Conservation (phyloP, 1,284 basidiomycete genomes). For the Albatrellus sp. region DNA sequence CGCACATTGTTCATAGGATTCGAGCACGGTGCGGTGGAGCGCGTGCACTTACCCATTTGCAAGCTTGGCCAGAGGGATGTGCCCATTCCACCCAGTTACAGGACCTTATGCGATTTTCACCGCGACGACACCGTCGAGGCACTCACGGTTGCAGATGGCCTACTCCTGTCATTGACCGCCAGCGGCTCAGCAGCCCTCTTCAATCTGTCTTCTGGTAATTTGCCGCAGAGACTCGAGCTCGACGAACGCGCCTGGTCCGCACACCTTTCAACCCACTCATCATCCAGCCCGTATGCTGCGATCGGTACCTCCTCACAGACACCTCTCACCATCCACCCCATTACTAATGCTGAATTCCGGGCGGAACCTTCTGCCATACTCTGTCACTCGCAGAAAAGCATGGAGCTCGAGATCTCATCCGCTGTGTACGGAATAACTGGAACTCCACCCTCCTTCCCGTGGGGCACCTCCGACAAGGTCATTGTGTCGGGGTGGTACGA, state of each 20-base stretch:
- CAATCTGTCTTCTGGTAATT: slow-evolving; percentile 15
- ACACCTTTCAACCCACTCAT: slow-evolving; percentile 35
- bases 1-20: slow-evolving; percentile 46
- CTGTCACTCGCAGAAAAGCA: slow-evolving; percentile 19
- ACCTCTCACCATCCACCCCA: slow-evolving; percentile 44
- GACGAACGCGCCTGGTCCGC: slow-evolving; percentile 47
- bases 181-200: slow-evolving; percentile 36
- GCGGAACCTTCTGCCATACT: slow-evolving; percentile 34
- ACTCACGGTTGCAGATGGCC: slow-evolving; percentile 31
- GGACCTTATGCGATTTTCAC: slow-evolving; percentile 20
- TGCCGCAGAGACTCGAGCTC: slow-evolving; percentile 27
- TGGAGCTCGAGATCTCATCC: slow-evolving; percentile 19
- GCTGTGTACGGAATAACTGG: slow-evolving; percentile 59
- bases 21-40: slow-evolving; percentile 45
- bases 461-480: slow-evolving; percentile 58
- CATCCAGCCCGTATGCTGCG: slow-evolving; percentile 41
- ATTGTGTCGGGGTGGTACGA: slow-evolving; percentile 75
- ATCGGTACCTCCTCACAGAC: slow-evolving; percentile 50
- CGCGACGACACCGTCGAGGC: slow-evolving; percentile 39
- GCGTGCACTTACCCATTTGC: slow-evolving; percentile 21
- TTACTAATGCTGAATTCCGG: slow-evolving; percentile 33
- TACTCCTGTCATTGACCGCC: slow-evolving; percentile 45
- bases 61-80: slow-evolving; percentile 12
- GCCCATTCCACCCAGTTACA: slow-evolving; percentile 10
- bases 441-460: slow-evolving; percentile 45